A percentile compares a stretch with the other conserved stretches of the same genome.
phyloP scores from a whole-genome alignment of 108 stramenopile genomes.

The Skeletonema grethae region DNA sequence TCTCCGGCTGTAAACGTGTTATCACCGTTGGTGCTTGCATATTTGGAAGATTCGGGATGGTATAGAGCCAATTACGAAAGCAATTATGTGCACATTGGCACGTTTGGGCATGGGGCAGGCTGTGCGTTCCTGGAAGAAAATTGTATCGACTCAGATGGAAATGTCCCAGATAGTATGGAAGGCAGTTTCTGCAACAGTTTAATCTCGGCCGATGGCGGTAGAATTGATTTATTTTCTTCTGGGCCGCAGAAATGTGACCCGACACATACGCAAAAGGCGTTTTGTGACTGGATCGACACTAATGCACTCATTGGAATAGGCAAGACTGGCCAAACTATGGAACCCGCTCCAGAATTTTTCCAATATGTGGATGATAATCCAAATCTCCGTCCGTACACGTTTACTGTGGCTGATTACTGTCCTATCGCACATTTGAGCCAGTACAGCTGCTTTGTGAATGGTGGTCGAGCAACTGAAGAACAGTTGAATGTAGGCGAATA shows the following conservation, averaged over 20 bases:
- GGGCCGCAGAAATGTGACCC: constrained; percentile 50
- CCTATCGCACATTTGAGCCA: constrained; percentile 41
- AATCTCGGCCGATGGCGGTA: constrained; percentile 15
- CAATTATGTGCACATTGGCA: constrained; percentile 36
- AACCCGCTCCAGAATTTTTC: constrained; percentile 31
- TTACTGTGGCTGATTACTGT: constrained; percentile 47
- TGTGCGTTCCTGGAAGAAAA: constrained; percentile 54
- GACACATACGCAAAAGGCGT: constrained; percentile 46
- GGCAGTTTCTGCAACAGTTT: constrained; percentile 67
- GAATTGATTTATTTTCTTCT: constrained; percentile 12
- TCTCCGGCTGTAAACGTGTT: constrained; percentile 55
- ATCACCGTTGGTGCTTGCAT: constrained; percentile 52
- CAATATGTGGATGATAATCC: constrained; percentile 41
- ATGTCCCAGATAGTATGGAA: constrained; percentile 60
- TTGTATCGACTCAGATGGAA: constrained; percentile 49
- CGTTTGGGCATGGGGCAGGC: constrained; percentile 56
- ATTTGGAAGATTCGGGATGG: constrained; percentile 66
- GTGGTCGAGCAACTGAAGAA: constrained; percentile 23
- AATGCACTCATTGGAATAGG: constrained; percentile 36
- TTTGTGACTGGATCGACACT: constrained; percentile 43
- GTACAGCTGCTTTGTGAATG: constrained; percentile 39
- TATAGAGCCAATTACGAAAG: constrained; percentile 56
- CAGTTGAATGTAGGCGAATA: constrained; percentile 37
- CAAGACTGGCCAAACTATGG: constrained; percentile 22
- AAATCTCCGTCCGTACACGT: constrained; percentile 35